Conservation (phyloP, 2,329 filamentous ascomycete genomes). For the Byssochlamys sp. region DNA sequence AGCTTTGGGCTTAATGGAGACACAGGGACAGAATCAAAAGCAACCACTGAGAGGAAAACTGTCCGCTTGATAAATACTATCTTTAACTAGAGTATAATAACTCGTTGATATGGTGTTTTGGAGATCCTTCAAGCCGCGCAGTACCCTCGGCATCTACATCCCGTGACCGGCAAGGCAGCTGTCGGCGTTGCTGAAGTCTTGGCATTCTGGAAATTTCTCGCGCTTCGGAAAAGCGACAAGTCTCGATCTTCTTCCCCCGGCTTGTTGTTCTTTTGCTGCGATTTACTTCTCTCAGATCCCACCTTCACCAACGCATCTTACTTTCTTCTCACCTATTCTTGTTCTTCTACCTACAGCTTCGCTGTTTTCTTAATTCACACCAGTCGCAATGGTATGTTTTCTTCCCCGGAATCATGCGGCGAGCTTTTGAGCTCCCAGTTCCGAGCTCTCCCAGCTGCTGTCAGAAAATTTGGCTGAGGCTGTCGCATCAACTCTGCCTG, state of each 20-base stretch:
- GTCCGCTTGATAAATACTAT: too few relatives aligned
- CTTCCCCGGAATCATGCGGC: neutral
- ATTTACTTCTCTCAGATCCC: slow-evolving; percentile 18
- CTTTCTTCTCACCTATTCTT: slow-evolving; percentile 4
- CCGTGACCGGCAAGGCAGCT: slow-evolving; percentile 1
- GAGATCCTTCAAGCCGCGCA: neutral
- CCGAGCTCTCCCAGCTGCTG: slow-evolving; percentile 1
- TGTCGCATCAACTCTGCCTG: neutral
- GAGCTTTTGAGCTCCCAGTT: neutral
- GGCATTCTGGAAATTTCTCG: slow-evolving; percentile 39
- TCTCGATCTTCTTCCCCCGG: slow-evolving; percentile 26
- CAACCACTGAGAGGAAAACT: neutral
- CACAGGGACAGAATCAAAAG: neutral
- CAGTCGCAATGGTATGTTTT: slow-evolving; percentile 18
- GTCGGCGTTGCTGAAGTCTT: slow-evolving; percentile 23
- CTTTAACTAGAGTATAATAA: too few relatives aligned
- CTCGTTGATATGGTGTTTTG: neutral
- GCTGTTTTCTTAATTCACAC: slow-evolving; percentile 7
- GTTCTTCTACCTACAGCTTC: slow-evolving; percentile 1
- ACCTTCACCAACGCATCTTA: slow-evolving; percentile 4
- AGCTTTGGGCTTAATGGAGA: too few relatives aligned
- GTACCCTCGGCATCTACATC: slow-evolving; percentile 22
- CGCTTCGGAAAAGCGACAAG: slow-evolving; percentile 9
- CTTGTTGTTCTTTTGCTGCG: slow-evolving; percentile 21
- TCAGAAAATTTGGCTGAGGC: slow-evolving; percentile 3